Base-by-base conservation (phyloP, 2,329 filamentous ascomycete species). In the Trichophyton benhamiae region DNA sequence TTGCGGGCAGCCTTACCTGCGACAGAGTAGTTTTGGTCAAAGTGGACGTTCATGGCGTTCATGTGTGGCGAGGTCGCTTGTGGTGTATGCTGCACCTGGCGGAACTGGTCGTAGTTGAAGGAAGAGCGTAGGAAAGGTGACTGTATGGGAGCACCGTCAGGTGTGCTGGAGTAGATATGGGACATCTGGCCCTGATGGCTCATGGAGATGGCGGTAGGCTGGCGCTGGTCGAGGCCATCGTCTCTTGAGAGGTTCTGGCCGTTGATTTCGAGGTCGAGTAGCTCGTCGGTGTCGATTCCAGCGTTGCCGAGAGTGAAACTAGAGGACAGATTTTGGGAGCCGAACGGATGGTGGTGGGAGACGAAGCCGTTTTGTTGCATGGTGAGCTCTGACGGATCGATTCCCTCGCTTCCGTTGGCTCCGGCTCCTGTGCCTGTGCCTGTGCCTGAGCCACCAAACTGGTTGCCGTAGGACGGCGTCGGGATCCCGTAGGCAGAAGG, bases 121-220 rank as follows among this genome's bases (percentile, higher is more conserved):
- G 82, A 85, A 67, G 77, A 78, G 60, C 87, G 83, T 48, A 88
- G 82, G 69, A 91, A 96, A 0, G 92, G 92, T 68, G 91, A 96
- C 70, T 95, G 89, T 63, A 96, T 92, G 4, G 92, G 91, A 60
- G 90, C 87, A 59, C 90, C 90, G 64, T 97, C 92, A 2, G 92
- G 91, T 1, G 91, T 96, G 72, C 89, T 89, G 20, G 92, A 96
- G 74, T 88, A 97, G 64, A 89, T 84, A 69, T 88, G 73, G 13
- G 73, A 87, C 70, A 90, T 85, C 62, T 87, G 85, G 57, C 82
- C 78, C 63, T 85, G 83, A 65, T 88, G 85, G 68, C 87, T 82
- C 63, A 84, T 82, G 42, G 87, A 73, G 38, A 80, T 75, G 25
- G 74, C 74, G 46, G 78, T 75, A 62, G 77, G 71, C 63, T 78